Percentiles rank a stretch among this genome's conserved stretches.
Conservation (phyloP, 2,329 filamentous ascomycete species). For the Pseudopyrenochaeta lycopersici region DNA sequence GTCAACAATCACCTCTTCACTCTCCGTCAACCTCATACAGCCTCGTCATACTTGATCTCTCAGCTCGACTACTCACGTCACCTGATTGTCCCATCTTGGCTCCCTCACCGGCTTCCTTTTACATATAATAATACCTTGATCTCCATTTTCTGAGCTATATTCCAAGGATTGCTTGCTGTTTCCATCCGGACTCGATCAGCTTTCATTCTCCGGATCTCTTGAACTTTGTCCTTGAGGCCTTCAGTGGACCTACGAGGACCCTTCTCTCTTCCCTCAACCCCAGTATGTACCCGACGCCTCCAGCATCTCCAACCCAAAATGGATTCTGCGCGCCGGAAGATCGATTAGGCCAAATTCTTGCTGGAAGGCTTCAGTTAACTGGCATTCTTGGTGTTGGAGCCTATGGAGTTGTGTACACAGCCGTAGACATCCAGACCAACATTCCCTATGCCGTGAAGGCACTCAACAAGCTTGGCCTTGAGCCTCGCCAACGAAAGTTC, state of each 20-base stretch:
- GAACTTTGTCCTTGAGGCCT: constrained; percentile 50
- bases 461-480: constrained; percentile 91
- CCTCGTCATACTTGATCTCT: constrained; percentile 11
- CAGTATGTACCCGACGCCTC: constrained; percentile 61
- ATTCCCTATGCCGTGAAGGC: constrained; percentile 95
- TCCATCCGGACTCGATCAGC: constrained; percentile 11
- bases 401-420: constrained; percentile 95
- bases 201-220: constrained; percentile 27
- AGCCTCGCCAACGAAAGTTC: constrained; percentile 85
- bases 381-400: constrained; percentile 90
- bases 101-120: constrained; percentile 17
- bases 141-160: constrained; percentile 12
- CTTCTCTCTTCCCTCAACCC: constrained; percentile 16
- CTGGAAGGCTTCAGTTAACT: constrained; percentile 82
- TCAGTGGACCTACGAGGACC: constrained; percentile 52
- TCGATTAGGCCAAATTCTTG: constrained; percentile 83
- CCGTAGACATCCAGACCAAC: constrained; percentile 82
- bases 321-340: constrained; percentile 72
- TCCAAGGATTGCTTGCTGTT: constrained; percentile 11
- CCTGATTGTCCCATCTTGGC: constrained; percentile 29
- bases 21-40: constrained; percentile 16
- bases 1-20: constrained; percentile 22
- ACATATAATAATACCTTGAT: constrained; percentile 19
- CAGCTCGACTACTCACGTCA: constrained; percentile 24
- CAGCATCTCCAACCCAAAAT: constrained; percentile 57